Evolutionary conservation across 257 asterid species (phyloP), one percentile per base, ranked within the genome.

Genomic region (Datura wrightii): DNA sequence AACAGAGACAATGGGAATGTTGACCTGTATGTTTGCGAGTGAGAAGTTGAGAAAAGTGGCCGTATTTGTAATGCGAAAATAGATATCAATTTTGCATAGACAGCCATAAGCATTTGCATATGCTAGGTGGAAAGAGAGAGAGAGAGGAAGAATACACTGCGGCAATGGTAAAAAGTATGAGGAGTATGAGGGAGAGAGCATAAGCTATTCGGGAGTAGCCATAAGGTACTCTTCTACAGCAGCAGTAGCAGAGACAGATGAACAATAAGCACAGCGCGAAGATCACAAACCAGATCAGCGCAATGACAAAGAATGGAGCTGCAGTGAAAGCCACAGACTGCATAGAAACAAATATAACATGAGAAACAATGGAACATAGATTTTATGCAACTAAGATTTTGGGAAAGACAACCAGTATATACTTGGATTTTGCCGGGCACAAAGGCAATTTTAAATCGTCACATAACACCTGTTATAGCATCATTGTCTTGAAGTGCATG

Each of bases 241-340:
- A 90, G 67, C 90, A 91, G 89, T 87, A 88, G 92, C 87, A 88
- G 91, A 90, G 46, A 79, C 87, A 88, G 89, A 92, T 87, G 90
- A 88, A 82, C 79, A 82, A 74, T 62, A 91, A 85, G 90, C 90
- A 89, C 46, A 92, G 82, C n/a, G 92, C 96, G 48, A 93, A 94
- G 70, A 86, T 9, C 42, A 85, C 88, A 81, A 94, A 92, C 97
- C 98, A 95, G 83, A 91, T 85, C 34, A 85, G 89, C 36, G 94
- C 98, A 85, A 90, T 81, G 3, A 88, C 59, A 67, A 95, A 92
- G 50, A 95, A 87, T 8, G 98, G 97, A 72, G 78, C 91, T 19
- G 93, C 95, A 8, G 96, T 91, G 87, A 90, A 94, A 59, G 85
- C 87, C 79, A 95, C 98, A 6, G 97, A 94, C 97, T 92, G 97